Base-by-base conservation (phyloP, 1,284 basidiomycete genomes). In the Veloboletus limbatus region DNA sequence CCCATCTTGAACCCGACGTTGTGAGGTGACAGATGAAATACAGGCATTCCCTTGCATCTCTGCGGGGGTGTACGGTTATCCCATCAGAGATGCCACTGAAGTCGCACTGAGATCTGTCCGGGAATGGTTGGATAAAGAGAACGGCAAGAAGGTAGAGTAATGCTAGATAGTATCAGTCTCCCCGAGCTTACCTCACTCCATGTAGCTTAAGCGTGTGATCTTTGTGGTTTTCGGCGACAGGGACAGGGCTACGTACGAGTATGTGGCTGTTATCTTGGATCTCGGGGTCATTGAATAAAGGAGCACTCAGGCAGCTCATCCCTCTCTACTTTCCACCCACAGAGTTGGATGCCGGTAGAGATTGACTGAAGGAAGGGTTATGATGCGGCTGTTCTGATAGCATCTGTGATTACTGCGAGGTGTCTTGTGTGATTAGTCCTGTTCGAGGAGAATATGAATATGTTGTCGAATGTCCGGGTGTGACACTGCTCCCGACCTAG, bases 11-110 rank as follows among this genome's bases (percentile, higher is more conserved):
- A 22, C 13, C 8, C 4, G 11, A 33, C 30, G 3, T 37, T 30
- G 8, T 41, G 18, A 41, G 6, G 2, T 26, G 32, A 26, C 33
- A 24, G 24, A 46, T 41, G 43, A 20, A 34, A 18, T 28, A 18
- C 46, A 89, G 86, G 88, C 88, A 2, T 91, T 92, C 54, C 84
- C 85, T 9, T 85, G 81, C 1, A 80, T 92, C 45, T 90, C 87
- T 5, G 91, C 89, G 0, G 90, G 89, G 0, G 69, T 90, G 21
- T 92, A 89, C 53, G 78, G 83, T 0, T 92, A 90, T 65, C 89
- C 90, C 2, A 78, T 90, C 31, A 64, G 68, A 36, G 79, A 79
- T 52, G 90, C 90, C 0, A 83, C 88, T 0, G 73, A 76, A 21
- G 74, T 91, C 37, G 89, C 89, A 1, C 65, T 92, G 42, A 69